phyloP scores from a whole-genome alignment of 257 asterid genomes.

The Lycium barbarum region DNA sequence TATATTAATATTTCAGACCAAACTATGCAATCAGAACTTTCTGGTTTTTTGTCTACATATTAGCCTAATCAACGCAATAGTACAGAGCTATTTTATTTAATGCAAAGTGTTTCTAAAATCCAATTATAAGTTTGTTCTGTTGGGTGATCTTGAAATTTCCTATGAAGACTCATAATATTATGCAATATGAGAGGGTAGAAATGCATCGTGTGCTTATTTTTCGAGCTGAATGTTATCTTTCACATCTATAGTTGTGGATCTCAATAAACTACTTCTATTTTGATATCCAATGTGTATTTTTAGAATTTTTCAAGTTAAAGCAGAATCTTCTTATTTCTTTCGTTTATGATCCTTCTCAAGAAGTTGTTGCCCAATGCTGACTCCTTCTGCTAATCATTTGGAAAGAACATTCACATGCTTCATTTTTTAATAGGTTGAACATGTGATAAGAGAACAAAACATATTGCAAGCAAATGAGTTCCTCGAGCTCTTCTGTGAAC shows the following conservation, averaged over 20 bases:
- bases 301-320: neutral
- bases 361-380: neutral
- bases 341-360: neutral
- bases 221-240: conserved; percentile 7
- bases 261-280: conserved; percentile 9
- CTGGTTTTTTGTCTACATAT: neutral
- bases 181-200: neutral
- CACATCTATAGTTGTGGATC: neutral
- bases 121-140: neutral
- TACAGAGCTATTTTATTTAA: neutral
- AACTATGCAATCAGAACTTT: neutral
- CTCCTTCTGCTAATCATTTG: neutral
- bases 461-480: conserved; percentile 93
- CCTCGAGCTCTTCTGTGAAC: conserved; percentile 93
- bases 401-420: conserved; percentile 26
- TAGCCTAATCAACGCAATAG: neutral
- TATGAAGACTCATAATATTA: neutral
- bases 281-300: neutral
- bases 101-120: neutral
- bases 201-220: neutral
- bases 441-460: conserved; percentile 92
- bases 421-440: conserved; percentile 69
- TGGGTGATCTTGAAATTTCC: conserved; percentile 5
- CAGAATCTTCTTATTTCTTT: neutral
- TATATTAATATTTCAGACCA: neutral